Evolutionary conservation across 208 protist species (phyloP), one percentile per base, ranked within the genome.

Genomic region (Leishmania turanica): DNA sequence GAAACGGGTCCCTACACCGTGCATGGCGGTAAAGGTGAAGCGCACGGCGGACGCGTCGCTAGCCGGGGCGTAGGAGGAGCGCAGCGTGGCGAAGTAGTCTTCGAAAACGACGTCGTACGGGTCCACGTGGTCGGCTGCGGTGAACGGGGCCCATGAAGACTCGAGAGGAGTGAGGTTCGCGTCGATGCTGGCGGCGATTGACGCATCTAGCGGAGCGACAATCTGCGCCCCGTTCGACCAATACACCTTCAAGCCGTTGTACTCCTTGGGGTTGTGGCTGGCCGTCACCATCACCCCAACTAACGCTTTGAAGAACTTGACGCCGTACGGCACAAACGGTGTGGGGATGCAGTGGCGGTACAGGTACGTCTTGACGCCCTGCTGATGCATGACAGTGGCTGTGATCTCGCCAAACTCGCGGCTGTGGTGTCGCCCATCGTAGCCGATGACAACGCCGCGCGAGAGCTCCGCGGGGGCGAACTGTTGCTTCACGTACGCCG

Each of bases 231-330:
- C 98, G 87, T 99, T 99, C 6, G 85, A 75, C 97, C 98, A 99
- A 88, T 99, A 99, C 19, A 99, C 97, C 88, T 99, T 99, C 89
- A 99, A 99, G 40, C 99, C 99, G 89, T 99, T 99, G 93, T 99
- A 98, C 47, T 98, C 84, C 88, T 99, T 99, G 24, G 99, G 98
- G 90, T 99, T 99, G 91, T 99, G 99, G 71, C 96, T 99, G 37
- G 99, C 99, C n/a, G 99, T 99, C 51, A 99, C 94, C 98, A 99
- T 99, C 42, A 99, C 90, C 45, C 99, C 99, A 27, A 91, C 96
- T 6, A 93, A 71, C 40, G 88, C 91, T 74, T 82, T 79, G 69
- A 88, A 85, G 47, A 90, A 77, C 19, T 77, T 83, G 21, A 98
- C 86, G 37, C 88, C 87, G 70, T 93, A 98, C 21, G 96, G 90